Base-by-base conservation (phyloP, 106 monocot genomes). In the Dendrobium officinale region DNA sequence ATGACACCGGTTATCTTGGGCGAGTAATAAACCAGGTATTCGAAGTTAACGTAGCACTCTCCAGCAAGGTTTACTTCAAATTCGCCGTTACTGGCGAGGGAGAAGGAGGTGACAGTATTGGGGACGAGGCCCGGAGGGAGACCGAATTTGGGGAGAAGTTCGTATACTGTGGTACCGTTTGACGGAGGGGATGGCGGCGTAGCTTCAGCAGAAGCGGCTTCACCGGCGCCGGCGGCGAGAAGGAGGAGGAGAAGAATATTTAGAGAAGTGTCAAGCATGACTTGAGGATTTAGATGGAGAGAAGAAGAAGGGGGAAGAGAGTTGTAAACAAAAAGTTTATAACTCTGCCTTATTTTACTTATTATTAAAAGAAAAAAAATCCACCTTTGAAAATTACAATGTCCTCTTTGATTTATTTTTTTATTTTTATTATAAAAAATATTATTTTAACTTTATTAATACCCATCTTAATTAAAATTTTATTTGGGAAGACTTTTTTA, bases 51-150 rank as follows among this genome's bases (percentile, higher is more conserved):
- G 82, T 97, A 86, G 89, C 96, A 97, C 51, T 88, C 79, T 0
- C 79, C 82, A 4, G 61, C 43, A 31, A 93, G 90, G 54, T 85
- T 70, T 19, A 90, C 83, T 44, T 61, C 47, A 80, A 93, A 89
- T 58, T 47, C 58, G 42, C 91, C 92, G 81, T 83, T 79, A 33
- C 6, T 6, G 47, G 84, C 58, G 77, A 94, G 79, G 22, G 85
- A 79, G 89, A 82, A 89, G 75, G 88, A 82, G 1, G 74, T 80
- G 40, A 92, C 94, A 68, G 85, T 80, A 80, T 83, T 82, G 5
- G 96, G 96, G 61, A 97, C 86, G 67, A 94, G 83, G n/a, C 93
- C 92, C 6, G 86, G 81, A 5, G 94, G 96, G 17, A 94, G 88
- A 11, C 90, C 87, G 81, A 72, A 94, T 44, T 77, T 67, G 9